These are phyloP conservation scores for Harringtonia lauricola DNA, from an alignment of 2,329 filamentous ascomycete species.

Conservation along the genomic window DNA sequence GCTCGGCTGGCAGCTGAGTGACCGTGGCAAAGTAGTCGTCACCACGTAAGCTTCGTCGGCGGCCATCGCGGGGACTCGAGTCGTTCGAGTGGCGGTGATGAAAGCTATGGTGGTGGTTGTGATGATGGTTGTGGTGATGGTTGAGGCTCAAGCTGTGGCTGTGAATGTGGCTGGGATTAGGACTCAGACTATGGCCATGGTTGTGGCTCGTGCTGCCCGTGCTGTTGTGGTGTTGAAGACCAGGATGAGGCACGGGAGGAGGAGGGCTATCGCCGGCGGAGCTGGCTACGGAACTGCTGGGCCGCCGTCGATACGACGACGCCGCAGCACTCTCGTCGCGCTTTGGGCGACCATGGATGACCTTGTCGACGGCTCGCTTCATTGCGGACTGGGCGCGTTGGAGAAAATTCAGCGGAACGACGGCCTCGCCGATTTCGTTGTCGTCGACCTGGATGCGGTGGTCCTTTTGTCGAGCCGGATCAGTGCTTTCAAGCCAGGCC, in stretches of 20 bases:
- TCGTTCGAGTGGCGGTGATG: no score
- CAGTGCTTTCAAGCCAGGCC: constrained; percentile 88
- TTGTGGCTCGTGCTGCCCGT: background rate
- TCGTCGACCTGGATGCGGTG: constrained; percentile 87
- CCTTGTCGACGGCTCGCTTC: constrained; percentile 53
- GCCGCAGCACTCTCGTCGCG: constrained; percentile 35
- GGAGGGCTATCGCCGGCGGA: constrained; percentile 44
- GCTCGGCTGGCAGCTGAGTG: constrained; percentile 42
- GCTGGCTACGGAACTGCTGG: constrained; percentile 53
- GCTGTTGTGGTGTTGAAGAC: constrained; percentile 13
- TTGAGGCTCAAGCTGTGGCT: constrained; percentile 6
- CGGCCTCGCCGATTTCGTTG: constrained; percentile 78
- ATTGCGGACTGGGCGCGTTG: constrained; percentile 75
- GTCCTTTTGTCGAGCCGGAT: constrained; percentile 68
- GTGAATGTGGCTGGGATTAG: constrained; percentile 5
- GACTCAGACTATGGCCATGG: constrained; percentile 1
- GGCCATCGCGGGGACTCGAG: constrained; percentile 29
- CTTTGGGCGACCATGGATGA: constrained; percentile 50
- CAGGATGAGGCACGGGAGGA: constrained; percentile 29
- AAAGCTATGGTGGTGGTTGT: constrained; percentile 13
- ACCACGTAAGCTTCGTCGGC: constrained; percentile 42
- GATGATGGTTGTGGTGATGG: constrained; percentile 21
- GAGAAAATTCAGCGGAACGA: constrained; percentile 78
- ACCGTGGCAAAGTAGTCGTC: constrained; percentile 42
- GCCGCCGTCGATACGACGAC: constrained; percentile 38